Percentiles rank a stretch among this genome's conserved stretches.
Conservation (phyloP, 805 yeast species). For the Lachancea sp. region DNA sequence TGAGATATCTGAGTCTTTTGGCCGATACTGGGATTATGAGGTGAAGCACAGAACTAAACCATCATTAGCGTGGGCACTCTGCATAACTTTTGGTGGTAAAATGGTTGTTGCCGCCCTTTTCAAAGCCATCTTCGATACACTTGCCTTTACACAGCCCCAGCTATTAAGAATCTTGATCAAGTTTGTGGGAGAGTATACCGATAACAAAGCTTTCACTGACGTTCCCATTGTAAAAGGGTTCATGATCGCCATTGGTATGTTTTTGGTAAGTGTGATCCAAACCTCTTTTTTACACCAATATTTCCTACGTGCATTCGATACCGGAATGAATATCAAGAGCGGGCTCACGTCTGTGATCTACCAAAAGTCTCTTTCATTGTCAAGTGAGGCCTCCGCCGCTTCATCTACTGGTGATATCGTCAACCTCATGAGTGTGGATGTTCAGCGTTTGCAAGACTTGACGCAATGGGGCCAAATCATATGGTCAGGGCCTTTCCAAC, state of each 20-base stretch:
- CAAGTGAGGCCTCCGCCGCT: slow-evolving; percentile 63
- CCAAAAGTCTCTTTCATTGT: slow-evolving; percentile 58
- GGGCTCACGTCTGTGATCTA: slow-evolving; percentile 63
- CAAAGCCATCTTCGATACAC: slow-evolving; percentile 66
- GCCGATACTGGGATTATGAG: slow-evolving; percentile 56
- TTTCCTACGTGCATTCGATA: slow-evolving; percentile 64
- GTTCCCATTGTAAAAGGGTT: slow-evolving; percentile 68
- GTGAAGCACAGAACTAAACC: slow-evolving; percentile 36
- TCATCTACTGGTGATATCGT: slow-evolving; percentile 90
- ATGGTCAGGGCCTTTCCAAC: slow-evolving; percentile 94
- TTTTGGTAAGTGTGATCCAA: slow-evolving; percentile 66
- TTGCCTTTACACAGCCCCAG: slow-evolving; percentile 87
- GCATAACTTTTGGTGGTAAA: slow-evolving; percentile 68
- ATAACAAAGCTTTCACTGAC: slow-evolving; percentile 33
- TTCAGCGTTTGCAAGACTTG: slow-evolving; percentile 79
- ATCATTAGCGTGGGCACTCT: slow-evolving; percentile 55
- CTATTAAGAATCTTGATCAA: slow-evolving; percentile 59
- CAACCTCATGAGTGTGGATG: slow-evolving; percentile 89
- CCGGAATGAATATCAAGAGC: slow-evolving; percentile 71
- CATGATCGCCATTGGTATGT: slow-evolving; percentile 71
- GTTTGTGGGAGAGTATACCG: slow-evolving; percentile 45
- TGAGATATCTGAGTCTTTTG: slow-evolving; percentile 44
- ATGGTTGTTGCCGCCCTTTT: slow-evolving; percentile 65
- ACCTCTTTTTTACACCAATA: slow-evolving; percentile 74
- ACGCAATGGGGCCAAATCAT: slow-evolving; percentile 70